A percentile compares a stretch with the other conserved stretches of the same genome.
Evolutionary conservation across 768 basidiomycete species (phyloP).

Genomic region (Suillus spraguei): DNA sequence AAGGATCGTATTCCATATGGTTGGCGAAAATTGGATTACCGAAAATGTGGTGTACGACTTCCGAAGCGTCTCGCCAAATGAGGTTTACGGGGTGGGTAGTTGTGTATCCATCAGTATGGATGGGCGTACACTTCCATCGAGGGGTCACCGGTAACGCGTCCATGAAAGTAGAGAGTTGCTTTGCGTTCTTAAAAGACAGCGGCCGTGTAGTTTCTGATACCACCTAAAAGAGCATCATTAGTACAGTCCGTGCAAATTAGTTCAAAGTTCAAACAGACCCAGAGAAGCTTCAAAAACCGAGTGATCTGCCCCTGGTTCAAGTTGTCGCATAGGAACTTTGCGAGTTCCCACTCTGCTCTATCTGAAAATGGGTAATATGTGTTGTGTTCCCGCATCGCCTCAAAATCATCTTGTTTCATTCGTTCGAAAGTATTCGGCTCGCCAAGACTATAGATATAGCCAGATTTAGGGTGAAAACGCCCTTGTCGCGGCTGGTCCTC

Average conservation of each 20-base stretch:
- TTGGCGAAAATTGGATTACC: slow-evolving; percentile 23
- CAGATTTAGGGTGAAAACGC: not conserved
- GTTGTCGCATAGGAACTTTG: slow-evolving; percentile 27
- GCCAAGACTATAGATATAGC: not conserved
- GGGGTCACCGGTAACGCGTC: slow-evolving; percentile 25
- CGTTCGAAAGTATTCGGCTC: not conserved
- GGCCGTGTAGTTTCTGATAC: too few species aligned
- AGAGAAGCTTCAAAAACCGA: slow-evolving; percentile 30
- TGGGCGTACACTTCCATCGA: slow-evolving; percentile 19
- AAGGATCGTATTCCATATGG: slow-evolving; percentile 19
- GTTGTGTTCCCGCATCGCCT: slow-evolving; percentile 15
- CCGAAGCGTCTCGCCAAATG: slow-evolving; percentile 27
- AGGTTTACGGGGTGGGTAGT: slow-evolving; percentile 24
- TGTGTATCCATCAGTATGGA: slow-evolving; percentile 12
- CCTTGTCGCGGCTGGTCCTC: not conserved
- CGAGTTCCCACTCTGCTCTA: slow-evolving; percentile 34
- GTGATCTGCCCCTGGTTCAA: slow-evolving; percentile 32
- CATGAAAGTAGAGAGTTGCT: slow-evolving; percentile 14
- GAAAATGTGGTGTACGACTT: slow-evolving; percentile 25
- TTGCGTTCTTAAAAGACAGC: slow-evolving; percentile 22
- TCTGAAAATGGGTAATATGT: slow-evolving; percentile 36
- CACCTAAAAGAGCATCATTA: not conserved
- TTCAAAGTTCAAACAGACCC: slow-evolving; percentile 21
- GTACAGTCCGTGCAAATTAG: not conserved
- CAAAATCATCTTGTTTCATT: slow-evolving; percentile 3